phyloP scores from a whole-genome alignment of 2,329 filamentous ascomycete genomes.

The Ambrosiella xylebori region DNA sequence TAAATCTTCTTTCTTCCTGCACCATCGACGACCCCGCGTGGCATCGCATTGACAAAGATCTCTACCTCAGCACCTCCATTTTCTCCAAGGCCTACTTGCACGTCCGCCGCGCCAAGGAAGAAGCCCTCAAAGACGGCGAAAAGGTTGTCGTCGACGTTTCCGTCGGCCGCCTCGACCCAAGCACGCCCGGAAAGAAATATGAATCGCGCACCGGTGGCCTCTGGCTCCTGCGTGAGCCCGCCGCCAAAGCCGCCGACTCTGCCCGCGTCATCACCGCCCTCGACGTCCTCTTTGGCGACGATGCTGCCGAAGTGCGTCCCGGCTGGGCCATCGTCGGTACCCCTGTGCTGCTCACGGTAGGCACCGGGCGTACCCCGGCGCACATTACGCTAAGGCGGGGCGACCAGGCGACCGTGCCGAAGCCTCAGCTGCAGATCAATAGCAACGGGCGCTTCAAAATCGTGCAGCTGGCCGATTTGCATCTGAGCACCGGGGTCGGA shows the following conservation, averaged over 20 bases:
- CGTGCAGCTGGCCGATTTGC: constrained; percentile 86
- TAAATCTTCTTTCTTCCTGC: constrained; percentile 62
- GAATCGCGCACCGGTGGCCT: constrained; percentile 60
- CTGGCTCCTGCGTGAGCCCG: constrained; percentile 64
- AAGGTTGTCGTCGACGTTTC: constrained; percentile 65
- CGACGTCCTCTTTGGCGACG: constrained; percentile 76
- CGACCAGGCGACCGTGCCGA: constrained; percentile 25
- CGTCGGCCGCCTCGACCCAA: constrained; percentile 57
- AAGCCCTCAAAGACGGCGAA: constrained; percentile 58
- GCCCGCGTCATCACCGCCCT: constrained; percentile 60
- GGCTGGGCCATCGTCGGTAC: constrained; percentile 70
- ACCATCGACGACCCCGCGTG: constrained; percentile 53
- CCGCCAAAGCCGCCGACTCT: constrained; percentile 57
- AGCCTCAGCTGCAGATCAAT: constrained; percentile 57
- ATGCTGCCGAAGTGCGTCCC: constrained; percentile 74
- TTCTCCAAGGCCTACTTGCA: constrained; percentile 64
- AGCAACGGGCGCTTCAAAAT: constrained; percentile 95
- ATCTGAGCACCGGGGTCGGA: constrained; percentile 80
- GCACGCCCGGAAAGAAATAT: constrained; percentile 38
- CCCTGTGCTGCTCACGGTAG: constrained; percentile 51
- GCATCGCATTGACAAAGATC: constrained; percentile 77
- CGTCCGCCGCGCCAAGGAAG: constrained; percentile 69
- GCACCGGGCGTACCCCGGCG: constrained; percentile 45
- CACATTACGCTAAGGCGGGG: constrained; percentile 68
- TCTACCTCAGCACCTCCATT: constrained; percentile 62